phyloP scores from a whole-genome alignment of 495 filamentous ascomycete genomes.

The Xeromyces bisporus region DNA sequence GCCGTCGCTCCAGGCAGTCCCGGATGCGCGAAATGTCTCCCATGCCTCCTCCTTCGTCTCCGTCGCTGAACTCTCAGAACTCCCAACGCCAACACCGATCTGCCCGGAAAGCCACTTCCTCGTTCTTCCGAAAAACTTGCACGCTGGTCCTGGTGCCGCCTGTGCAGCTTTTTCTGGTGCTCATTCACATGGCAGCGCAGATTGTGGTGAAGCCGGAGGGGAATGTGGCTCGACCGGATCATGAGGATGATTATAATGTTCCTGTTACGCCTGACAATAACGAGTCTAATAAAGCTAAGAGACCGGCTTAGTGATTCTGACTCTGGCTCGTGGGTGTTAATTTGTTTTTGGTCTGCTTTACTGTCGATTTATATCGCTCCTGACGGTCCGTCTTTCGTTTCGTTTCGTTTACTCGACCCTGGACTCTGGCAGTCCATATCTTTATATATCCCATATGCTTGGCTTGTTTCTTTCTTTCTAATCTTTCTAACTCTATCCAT shows the following conservation, averaged over 20 bases:
- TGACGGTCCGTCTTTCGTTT: no score
- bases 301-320: not conserved
- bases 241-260: slow-evolving; percentile 27
- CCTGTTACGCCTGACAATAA: slow-evolving; percentile 18
- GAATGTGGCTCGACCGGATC: slow-evolving; percentile 8
- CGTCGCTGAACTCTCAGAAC: no score
- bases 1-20: slow-evolving; percentile 34
- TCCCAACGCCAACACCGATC: slow-evolving; percentile 21
- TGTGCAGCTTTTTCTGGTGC: slow-evolving; percentile 52
- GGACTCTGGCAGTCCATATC: no score
- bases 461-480: no score
- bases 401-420: no score
- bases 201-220: slow-evolving; percentile 41
- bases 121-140: slow-evolving; percentile 57
- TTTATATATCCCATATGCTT: no score
- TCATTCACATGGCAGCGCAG: slow-evolving; percentile 61
- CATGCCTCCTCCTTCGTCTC: slow-evolving; percentile 46
- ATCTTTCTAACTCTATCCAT: no score
- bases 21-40: slow-evolving; percentile 50
- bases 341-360: no score
- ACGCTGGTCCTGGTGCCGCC: slow-evolving; percentile 62
- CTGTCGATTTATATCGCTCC: no score
- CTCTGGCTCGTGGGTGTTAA: no score
- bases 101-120: slow-evolving; percentile 38
- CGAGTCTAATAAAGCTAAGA: not conserved